Conservation (phyloP, 768 basidiomycete genomes). For the Galerina sulciceps region DNA sequence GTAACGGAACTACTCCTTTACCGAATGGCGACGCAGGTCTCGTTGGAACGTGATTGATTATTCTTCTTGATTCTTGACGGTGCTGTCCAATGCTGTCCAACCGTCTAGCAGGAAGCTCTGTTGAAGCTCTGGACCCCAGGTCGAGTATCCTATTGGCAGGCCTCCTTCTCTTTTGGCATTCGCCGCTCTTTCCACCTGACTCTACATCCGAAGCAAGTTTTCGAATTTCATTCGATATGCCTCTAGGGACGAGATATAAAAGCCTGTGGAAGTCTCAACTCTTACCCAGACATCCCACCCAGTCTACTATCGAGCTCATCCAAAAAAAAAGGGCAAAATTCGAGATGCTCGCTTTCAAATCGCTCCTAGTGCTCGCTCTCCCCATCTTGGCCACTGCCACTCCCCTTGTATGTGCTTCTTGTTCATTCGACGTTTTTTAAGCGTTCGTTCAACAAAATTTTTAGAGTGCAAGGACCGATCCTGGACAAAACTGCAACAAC, state of each 20-base stretch:
- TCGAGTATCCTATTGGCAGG: neutral
- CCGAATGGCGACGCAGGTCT: neutral
- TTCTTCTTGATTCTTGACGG: constrained; percentile 4
- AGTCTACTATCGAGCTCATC: constrained; percentile 11
- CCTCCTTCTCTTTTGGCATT: neutral
- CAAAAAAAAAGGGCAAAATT: neutral
- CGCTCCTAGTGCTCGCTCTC: constrained; percentile 25
- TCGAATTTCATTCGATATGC: neutral
- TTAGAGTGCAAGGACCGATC: constrained; percentile 20
- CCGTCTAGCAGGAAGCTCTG: neutral
- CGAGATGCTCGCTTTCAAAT: constrained; percentile 24
- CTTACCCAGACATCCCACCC: constrained; percentile 14
- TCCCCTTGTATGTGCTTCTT: constrained; percentile 24
- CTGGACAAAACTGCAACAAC: constrained; percentile 17
- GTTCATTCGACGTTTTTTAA: neutral
- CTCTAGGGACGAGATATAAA: constrained; percentile 7
- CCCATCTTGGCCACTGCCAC: constrained; percentile 27
- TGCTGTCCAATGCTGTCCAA: neutral
- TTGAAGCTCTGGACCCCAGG: neutral
- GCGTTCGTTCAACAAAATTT: neutral
- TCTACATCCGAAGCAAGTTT: neutral
- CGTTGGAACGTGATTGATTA: neutral
- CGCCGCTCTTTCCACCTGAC: neutral
- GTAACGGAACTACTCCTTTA: neutral
- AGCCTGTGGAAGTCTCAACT: neutral